Evolutionary conservation across 2,329 filamentous ascomycete genomes (phyloP).

Genomic region (Aspergillus transmontanensis): DNA sequence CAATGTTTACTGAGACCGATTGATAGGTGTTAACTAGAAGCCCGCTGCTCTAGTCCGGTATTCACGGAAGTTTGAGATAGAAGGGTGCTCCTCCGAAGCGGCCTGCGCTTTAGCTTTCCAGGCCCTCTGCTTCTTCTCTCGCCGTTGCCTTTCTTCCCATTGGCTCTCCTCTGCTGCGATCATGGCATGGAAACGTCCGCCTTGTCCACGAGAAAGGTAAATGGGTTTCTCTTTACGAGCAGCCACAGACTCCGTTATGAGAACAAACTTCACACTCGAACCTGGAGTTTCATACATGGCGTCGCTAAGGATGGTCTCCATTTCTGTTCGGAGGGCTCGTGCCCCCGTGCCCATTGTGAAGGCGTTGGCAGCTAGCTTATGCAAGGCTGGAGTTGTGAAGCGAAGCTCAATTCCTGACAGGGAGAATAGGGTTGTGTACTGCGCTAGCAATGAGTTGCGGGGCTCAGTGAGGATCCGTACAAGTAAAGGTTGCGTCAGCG

Average conservation of each 20-base stretch:
- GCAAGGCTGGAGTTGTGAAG: constrained; percentile 81
- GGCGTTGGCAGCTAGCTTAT: constrained; percentile 75
- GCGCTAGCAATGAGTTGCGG: constrained; percentile 80
- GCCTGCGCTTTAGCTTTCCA: constrained; percentile 22
- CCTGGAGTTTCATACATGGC: constrained; percentile 79
- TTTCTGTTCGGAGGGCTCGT: constrained; percentile 75
- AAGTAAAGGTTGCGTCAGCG: constrained; percentile 68
- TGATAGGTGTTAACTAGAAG: constrained; percentile 12
- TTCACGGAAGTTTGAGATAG: constrained; percentile 45
- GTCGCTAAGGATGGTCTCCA: constrained; percentile 76
- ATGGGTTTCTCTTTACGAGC: constrained; percentile 59
- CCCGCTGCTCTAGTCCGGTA: constrained; percentile 44
- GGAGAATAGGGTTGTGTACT: constrained; percentile 86
- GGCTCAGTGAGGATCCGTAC: constrained; percentile 91
- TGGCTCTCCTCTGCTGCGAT: constrained; percentile 54
- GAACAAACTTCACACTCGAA: constrained; percentile 67
- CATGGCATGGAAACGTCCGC: constrained; percentile 53
- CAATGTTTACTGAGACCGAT: neutral
- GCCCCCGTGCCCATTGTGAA: constrained; percentile 75
- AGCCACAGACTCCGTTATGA: constrained; percentile 72
- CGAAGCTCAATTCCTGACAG: constrained; percentile 75
- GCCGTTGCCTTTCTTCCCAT: constrained; percentile 48
- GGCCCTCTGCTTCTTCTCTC: constrained; percentile 34
- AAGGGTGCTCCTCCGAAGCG: constrained; percentile 15
- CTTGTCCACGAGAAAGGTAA: constrained; percentile 55